Percentiles rank a stretch among this genome's conserved stretches.
Conservation (phyloP, 179 eudicot species). For the Actinidia arguta region DNA sequence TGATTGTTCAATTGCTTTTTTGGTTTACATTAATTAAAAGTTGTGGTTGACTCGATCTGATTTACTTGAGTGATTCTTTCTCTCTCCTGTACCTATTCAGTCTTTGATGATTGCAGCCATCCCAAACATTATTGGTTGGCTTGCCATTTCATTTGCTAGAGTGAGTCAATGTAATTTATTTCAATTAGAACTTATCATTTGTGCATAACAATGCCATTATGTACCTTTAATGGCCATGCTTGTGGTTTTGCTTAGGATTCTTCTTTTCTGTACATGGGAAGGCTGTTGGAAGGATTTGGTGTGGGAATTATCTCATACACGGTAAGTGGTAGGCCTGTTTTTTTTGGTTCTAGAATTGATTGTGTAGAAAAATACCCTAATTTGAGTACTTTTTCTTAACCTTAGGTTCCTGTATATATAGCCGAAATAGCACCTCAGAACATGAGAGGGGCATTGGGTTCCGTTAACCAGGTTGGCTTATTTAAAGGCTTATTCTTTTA, state of each 20-base stretch:
- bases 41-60: conserved; percentile 8
- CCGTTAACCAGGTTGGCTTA: conserved; percentile 84
- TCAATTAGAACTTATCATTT: not conserved
- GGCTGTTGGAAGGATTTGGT: conserved; percentile 95
- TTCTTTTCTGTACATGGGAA: conserved; percentile 97
- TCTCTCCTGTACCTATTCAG: conserved; percentile 45
- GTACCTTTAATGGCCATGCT: conserved; percentile 2
- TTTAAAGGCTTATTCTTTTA: not conserved
- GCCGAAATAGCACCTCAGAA: conserved; percentile 98
- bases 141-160: conserved; percentile 84
- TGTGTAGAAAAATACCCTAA: conserved; percentile 8
- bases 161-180: conserved; percentile 50
- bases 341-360: not conserved
- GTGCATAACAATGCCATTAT: not conserved
- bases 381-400: conserved; percentile 7
- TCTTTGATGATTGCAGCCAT: conserved; percentile 96
- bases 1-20: not conserved
- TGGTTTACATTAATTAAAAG: conserved; percentile 12
- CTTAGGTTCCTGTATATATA: conserved; percentile 95
- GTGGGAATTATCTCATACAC: conserved; percentile 92
- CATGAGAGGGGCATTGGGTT: conserved; percentile 89
- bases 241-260: conserved; percentile 53
- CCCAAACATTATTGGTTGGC: conserved; percentile 98
- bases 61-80: not conserved
- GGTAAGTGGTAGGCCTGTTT: conserved; percentile 47